Evolutionary conservation across 225 moss, liverwort and hornwort species (phyloP).

Genomic region (Marchantia polymorpha): DNA sequence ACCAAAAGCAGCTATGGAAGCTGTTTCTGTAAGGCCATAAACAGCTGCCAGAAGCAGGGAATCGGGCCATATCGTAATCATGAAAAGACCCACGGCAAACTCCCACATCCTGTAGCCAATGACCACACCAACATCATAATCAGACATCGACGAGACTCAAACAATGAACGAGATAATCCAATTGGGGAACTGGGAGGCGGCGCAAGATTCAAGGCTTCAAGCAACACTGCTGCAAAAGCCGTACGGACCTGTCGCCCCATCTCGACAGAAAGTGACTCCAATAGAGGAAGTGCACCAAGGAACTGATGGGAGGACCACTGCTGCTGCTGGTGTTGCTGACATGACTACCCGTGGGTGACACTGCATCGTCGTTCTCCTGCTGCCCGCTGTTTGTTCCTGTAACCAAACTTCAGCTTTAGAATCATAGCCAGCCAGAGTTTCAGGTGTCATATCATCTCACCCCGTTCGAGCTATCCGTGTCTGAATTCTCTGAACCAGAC

Average conservation of each 20-base stretch:
- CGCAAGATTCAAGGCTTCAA: background rate
- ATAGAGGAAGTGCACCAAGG: conserved; percentile 33
- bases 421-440: background rate
- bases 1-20: conserved; percentile 74
- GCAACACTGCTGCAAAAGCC: too few species aligned
- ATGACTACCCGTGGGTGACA: background rate
- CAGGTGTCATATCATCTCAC: background rate
- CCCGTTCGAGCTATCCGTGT: background rate
- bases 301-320: background rate
- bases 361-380: background rate
- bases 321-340: background rate
- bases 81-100: conserved; percentile 82
- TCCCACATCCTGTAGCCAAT: conserved; percentile 84
- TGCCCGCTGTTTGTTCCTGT: background rate
- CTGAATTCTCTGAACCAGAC: background rate
- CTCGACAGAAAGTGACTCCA: conserved; percentile 48
- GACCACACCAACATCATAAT: background rate
- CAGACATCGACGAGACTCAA: background rate
- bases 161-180: background rate
- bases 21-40: conserved; percentile 84
- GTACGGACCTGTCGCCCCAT: conserved; percentile 50
- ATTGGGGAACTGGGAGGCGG: too few species aligned
- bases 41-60: conserved; percentile 79
- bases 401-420: background rate
- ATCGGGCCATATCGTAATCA: conserved; percentile 82